Evolutionary conservation across 306 rosid genomes (phyloP), one percentile per base, ranked within the genome.

Genomic region (Cicer cuneatum): DNA sequence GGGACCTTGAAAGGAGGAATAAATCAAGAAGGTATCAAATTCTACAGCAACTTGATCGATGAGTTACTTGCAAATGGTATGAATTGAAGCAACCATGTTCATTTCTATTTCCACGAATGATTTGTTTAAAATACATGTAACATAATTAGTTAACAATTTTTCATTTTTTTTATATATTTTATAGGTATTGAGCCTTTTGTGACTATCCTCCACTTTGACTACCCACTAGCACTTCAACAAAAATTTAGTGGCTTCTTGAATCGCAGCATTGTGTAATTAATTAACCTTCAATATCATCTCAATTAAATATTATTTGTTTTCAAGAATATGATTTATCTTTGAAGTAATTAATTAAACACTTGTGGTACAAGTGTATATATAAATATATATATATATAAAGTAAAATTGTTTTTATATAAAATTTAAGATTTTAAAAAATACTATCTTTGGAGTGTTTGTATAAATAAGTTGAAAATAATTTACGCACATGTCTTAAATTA

Each of bases 1-100:
- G 87, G 85, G 62, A 67, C 80, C 4, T 38, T 84, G 29, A 40
- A 77, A 72, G 87, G 80, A 7, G 85, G 84, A 16, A 6, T 84
- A 40, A 84, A 84, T 8, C 74, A 80, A 69, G 57, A 77, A 58
- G 85, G 87, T 7, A 5, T 84, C 37, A 40, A 72, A 73, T 73
- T 80, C 68, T 84, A 80, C 78, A 84, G 64, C 63, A 21, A 16
- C 14, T 68, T 84, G 38, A 77, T 84, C 7, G 46, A 84, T 13
- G 78, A 76, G 8, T 51, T 80, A 62, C 74, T 83, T 48, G 69
- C 24, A 14, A 68, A 78, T 71, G 86, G 86, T 64, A 77, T 14
- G 78, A 15, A 5, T 14, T n/a, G 2, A 37, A 35, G 6, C 18
- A 47, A 40, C 24, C 0, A 38, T 57, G 6, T 76, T 41, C 8